A percentile compares a stretch with the other conserved stretches of the same genome.
Evolutionary conservation across 73 alveolate genomes (phyloP).

Genomic region (Paramecium sonneborni): DNA sequence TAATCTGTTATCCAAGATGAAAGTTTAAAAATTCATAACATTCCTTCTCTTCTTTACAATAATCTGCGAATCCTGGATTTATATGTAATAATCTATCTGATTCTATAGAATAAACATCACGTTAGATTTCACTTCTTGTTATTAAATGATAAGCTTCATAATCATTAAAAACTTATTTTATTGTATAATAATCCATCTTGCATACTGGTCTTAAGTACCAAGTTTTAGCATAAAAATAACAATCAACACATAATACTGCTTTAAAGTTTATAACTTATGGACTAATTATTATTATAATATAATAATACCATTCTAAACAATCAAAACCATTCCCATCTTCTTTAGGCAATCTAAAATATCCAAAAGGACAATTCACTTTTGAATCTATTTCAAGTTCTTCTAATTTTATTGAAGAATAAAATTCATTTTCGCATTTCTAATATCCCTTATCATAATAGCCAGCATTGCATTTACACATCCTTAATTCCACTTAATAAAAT

Average conservation of each 20-base stretch:
- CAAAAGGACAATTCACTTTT: neutral
- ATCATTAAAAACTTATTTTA: too few relatives aligned
- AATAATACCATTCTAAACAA: neutral
- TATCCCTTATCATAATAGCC: neutral
- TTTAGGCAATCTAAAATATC: neutral
- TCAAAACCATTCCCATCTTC: neutral
- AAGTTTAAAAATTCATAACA: neutral
- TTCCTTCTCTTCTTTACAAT: neutral
- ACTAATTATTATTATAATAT: neutral
- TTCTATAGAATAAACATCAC: neutral
- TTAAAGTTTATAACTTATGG: neutral
- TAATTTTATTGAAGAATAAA: neutral
- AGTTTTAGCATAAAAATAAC: neutral
- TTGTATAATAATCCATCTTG: neutral
- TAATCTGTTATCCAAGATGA: neutral
- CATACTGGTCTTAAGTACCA: neutral
- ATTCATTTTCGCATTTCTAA: neutral
- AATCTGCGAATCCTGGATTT: neutral
- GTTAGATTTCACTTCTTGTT: too few relatives aligned
- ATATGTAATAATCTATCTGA: neutral
- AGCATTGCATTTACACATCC: neutral
- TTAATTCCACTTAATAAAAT: neutral
- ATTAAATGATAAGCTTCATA: neutral
- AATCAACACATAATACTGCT: neutral
- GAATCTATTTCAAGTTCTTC: neutral